Base-by-base conservation (phyloP, 2,329 filamentous ascomycete genomes). In the Pseudogymnoascus pannorum region DNA sequence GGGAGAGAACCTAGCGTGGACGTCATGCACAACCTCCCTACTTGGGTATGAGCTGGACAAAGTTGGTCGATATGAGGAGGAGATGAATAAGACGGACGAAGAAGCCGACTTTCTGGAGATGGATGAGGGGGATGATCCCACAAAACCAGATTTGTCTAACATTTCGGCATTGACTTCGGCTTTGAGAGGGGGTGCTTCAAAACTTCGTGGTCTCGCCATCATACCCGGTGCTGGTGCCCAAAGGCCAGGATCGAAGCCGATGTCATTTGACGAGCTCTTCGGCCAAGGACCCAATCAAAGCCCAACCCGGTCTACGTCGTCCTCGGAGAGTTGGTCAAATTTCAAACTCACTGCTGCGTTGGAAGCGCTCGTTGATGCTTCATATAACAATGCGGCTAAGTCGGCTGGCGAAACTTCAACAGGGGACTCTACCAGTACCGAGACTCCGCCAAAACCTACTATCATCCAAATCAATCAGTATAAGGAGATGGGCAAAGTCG, bases 381-480 rank as follows among this genome's bases (percentile, higher is more conserved):
- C 57, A 6, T 36, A 40, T 2, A 58, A 58, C 16, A 31, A 11
- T 26, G 76, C 79, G 2, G 76, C 78, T 3, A 74, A 80, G 57
- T 63, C 65, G 4, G 73, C 74, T 60, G 65, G 69, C 20, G 63
- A 63, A 31, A 22, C 16, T 5, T 36, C 31, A 12, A 24, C 36
- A 5, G 26, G 18, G 3, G 26, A 62, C 6, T 12, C 54, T 24
- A 61, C 70, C 18, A 75, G 73, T 61, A 65, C 72, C 18, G 66
- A 72, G 5, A 64, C 66, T 26, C 54, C 66, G 5, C 38, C 33
- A 57, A 66, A n/a, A 11, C 54, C 6, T 61, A 79, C 92, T 6
- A 86, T 97, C 62, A 79, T 95, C 38, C 91, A 91, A 67, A 76
- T 96, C 11, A 84, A 89, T 70, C 91, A 97, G 71, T 89, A 91